Evolutionary conservation across 768 basidiomycete genomes (phyloP).

Genomic region (Suillus subalutaceus): DNA sequence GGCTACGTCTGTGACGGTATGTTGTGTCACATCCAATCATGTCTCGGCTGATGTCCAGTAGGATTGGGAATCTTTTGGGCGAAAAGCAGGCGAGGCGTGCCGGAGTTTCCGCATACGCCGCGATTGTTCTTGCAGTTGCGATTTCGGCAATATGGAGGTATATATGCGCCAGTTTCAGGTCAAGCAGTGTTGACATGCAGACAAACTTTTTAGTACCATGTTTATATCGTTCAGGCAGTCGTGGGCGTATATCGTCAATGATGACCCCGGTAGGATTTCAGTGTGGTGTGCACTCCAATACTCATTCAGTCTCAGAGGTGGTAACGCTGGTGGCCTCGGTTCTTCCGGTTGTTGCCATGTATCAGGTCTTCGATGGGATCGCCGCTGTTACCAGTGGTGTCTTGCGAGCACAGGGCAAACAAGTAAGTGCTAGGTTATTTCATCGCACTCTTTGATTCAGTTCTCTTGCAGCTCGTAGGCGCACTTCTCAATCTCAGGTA

Average conservation of each 20-base stretch:
- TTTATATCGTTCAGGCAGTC: constrained; percentile 62
- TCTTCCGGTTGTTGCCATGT: constrained; percentile 74
- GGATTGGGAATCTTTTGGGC: constrained; percentile 89
- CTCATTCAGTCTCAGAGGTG: constrained; percentile 42
- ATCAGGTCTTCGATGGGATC: constrained; percentile 86
- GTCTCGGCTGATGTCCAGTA: constrained; percentile 26
- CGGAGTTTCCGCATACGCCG: constrained; percentile 60
- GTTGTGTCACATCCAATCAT: constrained; percentile 17
- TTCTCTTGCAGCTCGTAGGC: constrained; percentile 59
- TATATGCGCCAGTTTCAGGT: constrained; percentile 8
- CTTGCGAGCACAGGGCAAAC: constrained; percentile 81
- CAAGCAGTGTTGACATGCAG: not conserved
- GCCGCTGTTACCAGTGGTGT: constrained; percentile 72
- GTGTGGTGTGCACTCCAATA: not conserved
- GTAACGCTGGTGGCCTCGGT: constrained; percentile 55
- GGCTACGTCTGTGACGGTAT: constrained; percentile 83
- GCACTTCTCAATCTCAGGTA: constrained; percentile 79
- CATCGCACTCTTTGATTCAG: not conserved
- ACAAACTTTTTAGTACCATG: constrained; percentile 41
- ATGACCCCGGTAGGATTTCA: constrained; percentile 51
- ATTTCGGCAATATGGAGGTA: constrained; percentile 73
- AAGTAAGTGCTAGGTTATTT: constrained; percentile 38
- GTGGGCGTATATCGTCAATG: constrained; percentile 79
- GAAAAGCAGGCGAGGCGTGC: constrained; percentile 78
- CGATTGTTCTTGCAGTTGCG: constrained; percentile 65